A percentile compares a stretch with the other conserved stretches of the same genome.
Evolutionary conservation across 2,329 filamentous ascomycete genomes (phyloP).

Genomic region (Colletotrichum brevisporum): DNA sequence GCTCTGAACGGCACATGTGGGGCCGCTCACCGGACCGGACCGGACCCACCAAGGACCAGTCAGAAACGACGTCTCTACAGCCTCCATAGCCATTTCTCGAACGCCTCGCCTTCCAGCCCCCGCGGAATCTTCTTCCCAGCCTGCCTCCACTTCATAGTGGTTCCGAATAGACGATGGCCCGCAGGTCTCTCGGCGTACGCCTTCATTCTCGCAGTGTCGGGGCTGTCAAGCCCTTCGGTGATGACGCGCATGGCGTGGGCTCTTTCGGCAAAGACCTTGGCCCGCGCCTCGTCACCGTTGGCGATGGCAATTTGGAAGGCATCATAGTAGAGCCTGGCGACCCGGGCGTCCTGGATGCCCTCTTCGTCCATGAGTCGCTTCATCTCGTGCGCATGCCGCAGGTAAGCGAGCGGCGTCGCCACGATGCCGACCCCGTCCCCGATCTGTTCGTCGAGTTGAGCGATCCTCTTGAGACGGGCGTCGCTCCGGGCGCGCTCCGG

Average conservation of each 20-base stretch:
- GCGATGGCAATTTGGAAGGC: constrained; percentile 6
- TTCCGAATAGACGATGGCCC: not conserved
- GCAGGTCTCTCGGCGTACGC: not conserved
- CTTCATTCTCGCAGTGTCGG: not conserved
- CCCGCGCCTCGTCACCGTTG: constrained; percentile 6
- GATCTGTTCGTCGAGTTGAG: not conserved
- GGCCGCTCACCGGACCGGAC: too few relatives aligned
- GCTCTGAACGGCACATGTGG: too few relatives aligned
- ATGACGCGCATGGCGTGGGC: not conserved
- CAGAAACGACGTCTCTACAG: not conserved
- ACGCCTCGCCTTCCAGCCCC: not conserved
- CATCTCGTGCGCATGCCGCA: constrained; percentile 1
- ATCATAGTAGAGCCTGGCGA: constrained; percentile 16
- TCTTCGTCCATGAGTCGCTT: constrained; percentile 7
- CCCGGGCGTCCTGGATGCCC: constrained; percentile 4
- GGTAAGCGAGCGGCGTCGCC: not conserved
- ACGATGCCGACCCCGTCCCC: not conserved
- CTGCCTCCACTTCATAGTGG: not conserved
- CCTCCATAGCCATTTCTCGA: constrained; percentile 18
- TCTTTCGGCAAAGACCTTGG: constrained; percentile 9
- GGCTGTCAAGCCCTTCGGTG: not conserved
- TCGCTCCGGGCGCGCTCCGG: not conserved
- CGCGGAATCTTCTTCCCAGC: not conserved
- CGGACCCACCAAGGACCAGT: too few relatives aligned
- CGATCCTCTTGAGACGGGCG: not conserved